Evolutionary conservation across 2,329 filamentous ascomycete genomes (phyloP), one percentile per base, ranked within the genome.

Genomic region (Meredithiella fracta): DNA sequence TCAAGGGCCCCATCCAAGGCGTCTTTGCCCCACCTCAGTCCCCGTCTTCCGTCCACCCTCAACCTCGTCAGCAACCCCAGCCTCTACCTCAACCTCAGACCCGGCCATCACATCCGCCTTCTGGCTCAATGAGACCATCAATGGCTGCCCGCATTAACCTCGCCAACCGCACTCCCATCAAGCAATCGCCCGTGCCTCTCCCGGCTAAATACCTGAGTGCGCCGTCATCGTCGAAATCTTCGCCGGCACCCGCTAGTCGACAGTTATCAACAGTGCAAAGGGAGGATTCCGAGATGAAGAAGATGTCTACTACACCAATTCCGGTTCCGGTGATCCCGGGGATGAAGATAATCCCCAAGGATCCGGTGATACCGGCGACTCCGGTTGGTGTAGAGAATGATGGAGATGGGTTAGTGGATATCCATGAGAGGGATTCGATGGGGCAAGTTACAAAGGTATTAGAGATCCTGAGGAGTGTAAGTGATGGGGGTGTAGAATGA

Each of bases 371-470:
- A n/a, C 29, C 26, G 23, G 9, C 22, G 44, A 15, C 44, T 20
- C 5, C 5, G 7, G 20, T 51, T 26, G 34, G 34, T 17, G 42
- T 52, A 25, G 38, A 22, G 17, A 23, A 31, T 23, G 31, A 7
- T 20, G 20, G 44, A 14, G 20, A 47, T 47, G 44, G 17, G 29
- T n/a, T 40, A n/a, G 34, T 25, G 47, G 31, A 51, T 22, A 47
- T 34, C 23, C n/a, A n/a, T 17, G 23, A 11, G 17, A 25, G 6
- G 9, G 23, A 42, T 40, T 22, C n/a, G 15, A 69, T 71, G 66
- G 66, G 71, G 25, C 67, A 78, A 42, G 69, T 78, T 47, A 73
- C 77, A 62, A 70, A 70, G 59, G 73, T 79, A 68, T 72, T 79
- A 69, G 63, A 9, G n/a, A 26, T 38, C 20, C 22, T 52, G 20